These are phyloP conservation scores for Cryptococcus wingfieldii DNA, from an alignment of 1,284 basidiomycete genomes.

Conservation along the genomic window DNA sequence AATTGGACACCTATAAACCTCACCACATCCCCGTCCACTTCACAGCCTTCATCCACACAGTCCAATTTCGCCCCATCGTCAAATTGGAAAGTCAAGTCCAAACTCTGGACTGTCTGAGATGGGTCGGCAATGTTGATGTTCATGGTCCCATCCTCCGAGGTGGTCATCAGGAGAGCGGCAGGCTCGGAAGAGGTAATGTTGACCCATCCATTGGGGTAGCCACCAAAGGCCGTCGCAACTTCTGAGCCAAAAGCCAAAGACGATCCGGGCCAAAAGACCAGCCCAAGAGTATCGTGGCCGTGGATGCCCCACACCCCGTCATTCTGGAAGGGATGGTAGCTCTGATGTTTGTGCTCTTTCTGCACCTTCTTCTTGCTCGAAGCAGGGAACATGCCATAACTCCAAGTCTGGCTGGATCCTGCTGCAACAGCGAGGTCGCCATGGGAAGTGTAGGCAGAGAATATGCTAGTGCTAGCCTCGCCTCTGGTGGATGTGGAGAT, in stretches of 20 bases:
- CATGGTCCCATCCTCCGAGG: conserved; percentile 39
- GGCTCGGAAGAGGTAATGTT: conserved; percentile 51
- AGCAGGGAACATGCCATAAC: conserved; percentile 59
- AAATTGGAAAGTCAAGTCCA: conserved; percentile 6
- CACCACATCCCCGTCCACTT: not conserved
- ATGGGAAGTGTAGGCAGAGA: conserved; percentile 54
- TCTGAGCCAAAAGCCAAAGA: conserved; percentile 16
- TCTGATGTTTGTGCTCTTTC: conserved; percentile 8
- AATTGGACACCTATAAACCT: not conserved
- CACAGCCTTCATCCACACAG: conserved; percentile 9
- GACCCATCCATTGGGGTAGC: conserved; percentile 33
- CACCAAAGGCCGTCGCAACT: conserved; percentile 13
- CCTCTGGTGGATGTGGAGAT: conserved; percentile 61
- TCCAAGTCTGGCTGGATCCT: conserved; percentile 21
- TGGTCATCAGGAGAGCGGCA: conserved; percentile 52
- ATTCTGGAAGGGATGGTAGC: conserved; percentile 3
- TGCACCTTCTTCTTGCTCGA: conserved; percentile 10
- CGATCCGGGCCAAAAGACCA: conserved; percentile 21
- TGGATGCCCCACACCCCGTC: conserved; percentile 15
- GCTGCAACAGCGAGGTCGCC: conserved; percentile 29
- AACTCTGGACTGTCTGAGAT: conserved; percentile 42
- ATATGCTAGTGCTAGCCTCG: conserved; percentile 56
- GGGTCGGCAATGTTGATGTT: conserved; percentile 59
- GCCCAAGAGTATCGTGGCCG: conserved; percentile 11
- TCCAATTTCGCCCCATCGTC: not conserved